A percentile compares a stretch with the other conserved stretches of the same genome.
phyloP scores from a whole-genome alignment of 2,329 filamentous ascomycete genomes.

The Pyricularia sp. region DNA sequence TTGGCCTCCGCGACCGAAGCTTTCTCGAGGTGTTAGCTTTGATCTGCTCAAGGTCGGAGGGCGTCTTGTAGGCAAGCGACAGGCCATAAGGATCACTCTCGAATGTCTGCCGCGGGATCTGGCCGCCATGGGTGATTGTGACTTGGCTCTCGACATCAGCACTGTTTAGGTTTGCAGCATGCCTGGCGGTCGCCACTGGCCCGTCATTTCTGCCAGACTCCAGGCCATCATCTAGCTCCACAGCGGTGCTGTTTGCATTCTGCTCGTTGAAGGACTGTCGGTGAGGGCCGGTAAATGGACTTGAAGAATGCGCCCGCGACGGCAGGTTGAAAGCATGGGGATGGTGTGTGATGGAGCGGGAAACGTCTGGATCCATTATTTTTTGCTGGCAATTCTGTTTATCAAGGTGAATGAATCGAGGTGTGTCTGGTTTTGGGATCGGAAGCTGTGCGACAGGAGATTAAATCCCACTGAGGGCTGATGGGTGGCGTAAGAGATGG shows the following conservation, averaged over 20 bases:
- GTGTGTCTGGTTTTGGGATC: background rate
- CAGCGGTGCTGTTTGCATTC: slow-evolving; percentile 4
- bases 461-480: background rate
- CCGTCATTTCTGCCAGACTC: slow-evolving; percentile 22
- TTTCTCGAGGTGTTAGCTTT: slow-evolving; percentile 71
- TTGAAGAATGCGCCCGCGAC: slow-evolving; percentile 12
- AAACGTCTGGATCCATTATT: slow-evolving; percentile 18
- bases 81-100: slow-evolving; percentile 75
- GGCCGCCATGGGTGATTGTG: slow-evolving; percentile 18
- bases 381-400: background rate
- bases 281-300: slow-evolving; percentile 8
- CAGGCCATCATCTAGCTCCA: slow-evolving; percentile 15
- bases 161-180: slow-evolving; percentile 3
- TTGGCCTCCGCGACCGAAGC: slow-evolving; percentile 25
- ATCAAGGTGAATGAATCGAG: background rate
- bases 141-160: slow-evolving; percentile 36
- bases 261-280: slow-evolving; percentile 2
- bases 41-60: slow-evolving; percentile 63
- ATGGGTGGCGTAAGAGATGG: background rate
- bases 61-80: slow-evolving; percentile 62
- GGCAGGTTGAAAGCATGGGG: slow-evolving; percentile 27
- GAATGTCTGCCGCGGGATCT: slow-evolving; percentile 36
- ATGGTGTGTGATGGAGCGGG: slow-evolving; percentile 17
- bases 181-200: background rate
- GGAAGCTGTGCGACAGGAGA: background rate